These are phyloP conservation scores for Flaveria ramosissima DNA, from an alignment of 129 eudicot genomes.

Conservation along the genomic window DNA sequence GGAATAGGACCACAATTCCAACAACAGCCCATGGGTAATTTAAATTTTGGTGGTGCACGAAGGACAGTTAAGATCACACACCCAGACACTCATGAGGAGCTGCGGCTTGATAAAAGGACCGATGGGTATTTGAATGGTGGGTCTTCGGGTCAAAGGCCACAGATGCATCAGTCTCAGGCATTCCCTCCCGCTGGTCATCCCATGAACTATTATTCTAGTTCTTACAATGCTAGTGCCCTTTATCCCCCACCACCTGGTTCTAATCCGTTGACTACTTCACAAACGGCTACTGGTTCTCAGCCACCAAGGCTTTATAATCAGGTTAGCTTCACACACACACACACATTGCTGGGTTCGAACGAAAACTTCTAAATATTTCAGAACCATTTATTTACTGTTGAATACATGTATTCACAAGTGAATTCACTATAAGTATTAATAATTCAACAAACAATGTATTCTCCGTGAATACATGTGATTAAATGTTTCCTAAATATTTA, in stretches of 20 bases:
- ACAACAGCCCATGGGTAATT: constrained; percentile 56
- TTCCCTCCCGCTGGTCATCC: constrained; percentile 47
- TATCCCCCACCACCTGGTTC: constrained; percentile 46
- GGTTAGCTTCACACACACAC: constrained; percentile 37
- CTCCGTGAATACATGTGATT: neutral
- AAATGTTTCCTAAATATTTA: neutral
- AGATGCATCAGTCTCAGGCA: constrained; percentile 71
- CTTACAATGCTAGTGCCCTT: constrained; percentile 48
- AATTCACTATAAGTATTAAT: neutral
- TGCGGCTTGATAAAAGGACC: constrained; percentile 54
- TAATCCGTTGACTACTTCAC: constrained; percentile 48
- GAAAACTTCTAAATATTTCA: neutral
- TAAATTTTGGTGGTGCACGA: constrained; percentile 49
- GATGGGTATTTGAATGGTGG: constrained; percentile 21
- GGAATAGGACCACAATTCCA: constrained; percentile 52
- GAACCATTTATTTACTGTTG: too few species aligned
- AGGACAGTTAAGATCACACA: constrained; percentile 89
- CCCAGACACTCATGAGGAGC: constrained; percentile 87
- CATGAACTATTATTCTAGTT: constrained; percentile 51
- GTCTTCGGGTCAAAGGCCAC: constrained; percentile 51
- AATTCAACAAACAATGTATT: neutral
- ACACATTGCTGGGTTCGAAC: neutral
- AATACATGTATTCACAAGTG: neutral
- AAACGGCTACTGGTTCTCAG: constrained; percentile 54
- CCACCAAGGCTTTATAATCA: constrained; percentile 60